Conservation (phyloP, 2,329 filamentous ascomycete species). For the Fusarium xylarioides region DNA sequence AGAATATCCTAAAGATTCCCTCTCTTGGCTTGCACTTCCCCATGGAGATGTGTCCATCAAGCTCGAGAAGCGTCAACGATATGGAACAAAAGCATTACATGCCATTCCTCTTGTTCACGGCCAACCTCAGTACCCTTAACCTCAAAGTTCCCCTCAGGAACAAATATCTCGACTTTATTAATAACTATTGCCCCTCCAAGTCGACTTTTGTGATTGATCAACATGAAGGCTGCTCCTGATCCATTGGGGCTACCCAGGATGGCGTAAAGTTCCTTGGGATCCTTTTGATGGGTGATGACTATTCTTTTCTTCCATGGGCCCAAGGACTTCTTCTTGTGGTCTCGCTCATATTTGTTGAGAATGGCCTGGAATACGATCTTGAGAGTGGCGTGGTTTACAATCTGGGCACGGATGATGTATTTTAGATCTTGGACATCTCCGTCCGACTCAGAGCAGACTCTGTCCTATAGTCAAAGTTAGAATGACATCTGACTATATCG, state of each 20-base stretch:
- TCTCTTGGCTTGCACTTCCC: background rate
- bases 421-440: no score
- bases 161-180: constrained; percentile 16
- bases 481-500: no score
- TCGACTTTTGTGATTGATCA: constrained; percentile 9
- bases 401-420: no score
- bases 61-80: background rate
- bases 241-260: constrained; percentile 17
- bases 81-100: constrained; percentile 8
- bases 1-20: no score
- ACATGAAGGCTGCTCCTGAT: background rate
- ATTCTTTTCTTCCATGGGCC: background rate
- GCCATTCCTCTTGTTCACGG: background rate
- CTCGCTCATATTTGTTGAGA: no score
- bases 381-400: no score
- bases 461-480: no score
- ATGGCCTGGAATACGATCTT: no score
- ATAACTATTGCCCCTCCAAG: constrained; percentile 3
- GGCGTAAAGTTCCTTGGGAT: background rate
- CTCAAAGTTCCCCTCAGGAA: background rate
- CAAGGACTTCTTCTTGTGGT: background rate
- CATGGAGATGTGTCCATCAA: no score
- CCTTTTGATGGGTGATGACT: background rate
- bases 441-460: no score
- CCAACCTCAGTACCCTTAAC: background rate